Evolutionary conservation across 768 basidiomycete species (phyloP), one percentile per base, ranked within the genome.

Genomic region (Tylopilus sp.): DNA sequence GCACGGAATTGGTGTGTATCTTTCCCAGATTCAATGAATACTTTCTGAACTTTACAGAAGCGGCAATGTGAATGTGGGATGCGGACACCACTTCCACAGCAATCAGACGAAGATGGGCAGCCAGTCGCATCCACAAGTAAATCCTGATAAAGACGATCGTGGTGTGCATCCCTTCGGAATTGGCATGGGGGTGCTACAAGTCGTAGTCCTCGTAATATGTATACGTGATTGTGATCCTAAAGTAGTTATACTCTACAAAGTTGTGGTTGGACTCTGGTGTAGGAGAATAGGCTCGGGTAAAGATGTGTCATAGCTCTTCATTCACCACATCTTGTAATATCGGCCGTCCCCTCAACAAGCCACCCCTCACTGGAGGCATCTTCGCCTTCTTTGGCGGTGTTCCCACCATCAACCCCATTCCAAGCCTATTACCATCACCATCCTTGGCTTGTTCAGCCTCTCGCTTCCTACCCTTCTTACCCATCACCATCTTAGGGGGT

Each of bases 291-390:
- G n/a, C n/a, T n/a, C n/a, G n/a, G n/a, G n/a, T n/a, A 28, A 3
- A 22, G 14, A 40, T 5, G 6, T 10, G 38, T 70, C 45, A 69
- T 29, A 50, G 13, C 36, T 61, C 71, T 24, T 72, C 78, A 51
- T 81, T 81, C 12, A 84, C 67, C 46, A 87, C 68, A 58, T 88
- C 86, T 63, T 74, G 74, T 64, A 88, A 71, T 49, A 88, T 76
- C 28, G 82, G 82, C 22, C 85, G 72, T 1, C 82, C 78, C 45
- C 70, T 80, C 56, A 86, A 62, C 22, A 87, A 48, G 5, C 78
- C 82, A 7, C 64, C 66, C 48, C 74, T 70, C 22, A 63, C 58
- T 28, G 33, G 51, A 17, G 61, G 53, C 11, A 59, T 76, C 59
- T 63, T 68, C 50, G 69, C 71, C 70, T 77, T 77, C 56, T 72